Percentiles rank a stretch among this genome's conserved stretches.
These are phyloP conservation scores for Seiridium unicorne DNA, from an alignment of 2,329 filamentous ascomycete genomes.

Conservation along the genomic window DNA sequence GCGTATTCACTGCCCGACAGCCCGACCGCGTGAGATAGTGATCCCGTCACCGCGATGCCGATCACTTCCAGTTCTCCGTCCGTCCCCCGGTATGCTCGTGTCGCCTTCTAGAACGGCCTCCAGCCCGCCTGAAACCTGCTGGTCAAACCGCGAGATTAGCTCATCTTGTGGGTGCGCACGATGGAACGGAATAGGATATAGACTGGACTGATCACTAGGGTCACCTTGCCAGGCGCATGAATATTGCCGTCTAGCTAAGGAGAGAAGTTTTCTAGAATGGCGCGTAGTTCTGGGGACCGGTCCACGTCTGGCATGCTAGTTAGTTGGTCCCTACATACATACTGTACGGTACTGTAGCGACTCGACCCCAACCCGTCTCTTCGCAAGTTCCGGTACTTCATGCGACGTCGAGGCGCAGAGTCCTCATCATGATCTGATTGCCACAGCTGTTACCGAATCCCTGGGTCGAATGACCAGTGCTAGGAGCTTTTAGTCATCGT, in stretches of 20 bases:
- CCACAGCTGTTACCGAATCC: no score
- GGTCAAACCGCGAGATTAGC: background rate
- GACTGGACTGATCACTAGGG: background rate
- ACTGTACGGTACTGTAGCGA: background rate
- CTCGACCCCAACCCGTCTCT: background rate
- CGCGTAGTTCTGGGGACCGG: background rate
- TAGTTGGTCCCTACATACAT: background rate
- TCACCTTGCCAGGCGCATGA: background rate
- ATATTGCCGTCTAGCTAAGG: background rate
- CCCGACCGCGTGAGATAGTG: background rate
- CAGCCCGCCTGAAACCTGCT: background rate
- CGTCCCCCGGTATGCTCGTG: background rate
- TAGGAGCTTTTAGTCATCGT: no score
- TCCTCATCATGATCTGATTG: no score
- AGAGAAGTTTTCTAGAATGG: constrained; percentile 3
- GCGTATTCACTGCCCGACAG: background rate
- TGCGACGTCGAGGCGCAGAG: no score
- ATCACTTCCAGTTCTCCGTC: background rate
- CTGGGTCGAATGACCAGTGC: no score
- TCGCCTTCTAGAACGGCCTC: background rate
- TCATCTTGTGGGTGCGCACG: background rate
- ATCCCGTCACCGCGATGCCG: background rate
- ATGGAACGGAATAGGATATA: background rate
- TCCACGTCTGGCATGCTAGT: background rate
- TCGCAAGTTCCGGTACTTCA: no score